Percentiles rank a stretch among this genome's conserved stretches.
These are phyloP conservation scores for Tolypocladium ovalisporum DNA, from an alignment of 2,329 filamentous ascomycete species.

Conservation along the genomic window DNA sequence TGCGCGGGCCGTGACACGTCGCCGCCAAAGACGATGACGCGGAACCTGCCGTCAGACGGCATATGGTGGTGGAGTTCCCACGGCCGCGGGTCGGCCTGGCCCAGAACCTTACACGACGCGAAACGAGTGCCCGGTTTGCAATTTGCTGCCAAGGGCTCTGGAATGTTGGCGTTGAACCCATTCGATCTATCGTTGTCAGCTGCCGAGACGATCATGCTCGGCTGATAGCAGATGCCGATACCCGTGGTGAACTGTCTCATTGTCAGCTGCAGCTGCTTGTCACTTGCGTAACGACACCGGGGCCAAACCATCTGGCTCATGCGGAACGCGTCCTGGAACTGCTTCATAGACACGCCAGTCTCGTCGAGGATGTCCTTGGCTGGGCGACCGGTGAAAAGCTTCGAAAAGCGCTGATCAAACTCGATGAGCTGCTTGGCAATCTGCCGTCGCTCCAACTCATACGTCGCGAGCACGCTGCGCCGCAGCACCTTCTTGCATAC, in stretches of 20 bases:
- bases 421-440: conserved; percentile 57
- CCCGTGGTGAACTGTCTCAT: conserved; percentile 14
- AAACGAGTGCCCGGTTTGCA: conserved; percentile 6
- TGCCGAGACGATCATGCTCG: conserved; percentile 2
- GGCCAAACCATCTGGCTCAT: conserved; percentile 34
- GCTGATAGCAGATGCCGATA: conserved; percentile 5
- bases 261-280: not conserved
- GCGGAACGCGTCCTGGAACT: conserved; percentile 50
- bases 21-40: conserved; percentile 52
- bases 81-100: conserved; percentile 42
- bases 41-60: conserved; percentile 45
- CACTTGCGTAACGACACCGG: not conserved
- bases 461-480: conserved; percentile 34
- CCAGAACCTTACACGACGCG: conserved; percentile 37
- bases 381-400: conserved; percentile 45
- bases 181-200: conserved; percentile 7
- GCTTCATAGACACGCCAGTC: conserved; percentile 47
- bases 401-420: conserved; percentile 47
- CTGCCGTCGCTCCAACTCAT: conserved; percentile 39
- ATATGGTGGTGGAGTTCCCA: conserved; percentile 49
- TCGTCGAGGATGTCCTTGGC: conserved; percentile 34
- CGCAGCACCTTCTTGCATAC: conserved; percentile 33
- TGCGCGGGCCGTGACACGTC: conserved; percentile 35
- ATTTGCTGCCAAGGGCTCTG: conserved; percentile 1
- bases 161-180: not conserved